Conservation (phyloP, 495 filamentous ascomycete genomes). For the Podospora conica region DNA sequence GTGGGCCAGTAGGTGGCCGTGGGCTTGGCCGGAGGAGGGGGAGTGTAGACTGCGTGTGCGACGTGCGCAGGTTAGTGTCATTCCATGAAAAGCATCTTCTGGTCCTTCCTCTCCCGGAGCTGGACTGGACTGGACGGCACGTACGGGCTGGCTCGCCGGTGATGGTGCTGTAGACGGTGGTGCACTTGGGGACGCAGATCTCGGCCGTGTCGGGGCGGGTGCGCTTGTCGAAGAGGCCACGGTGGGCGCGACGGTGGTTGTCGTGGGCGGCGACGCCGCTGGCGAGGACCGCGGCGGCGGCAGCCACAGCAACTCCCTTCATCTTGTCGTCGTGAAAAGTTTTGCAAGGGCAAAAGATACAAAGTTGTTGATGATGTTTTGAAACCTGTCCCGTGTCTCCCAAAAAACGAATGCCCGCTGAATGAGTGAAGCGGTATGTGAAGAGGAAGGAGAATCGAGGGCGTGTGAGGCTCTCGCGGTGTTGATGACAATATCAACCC, state of each 20-base stretch:
- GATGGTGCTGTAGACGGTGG: constrained; percentile 55
- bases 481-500: constrained; percentile 44
- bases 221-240: constrained; percentile 50
- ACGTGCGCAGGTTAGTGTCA: not conserved
- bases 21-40: constrained; percentile 34
- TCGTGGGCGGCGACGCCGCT: constrained; percentile 52
- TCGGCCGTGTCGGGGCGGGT: constrained; percentile 30
- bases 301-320: constrained; percentile 61
- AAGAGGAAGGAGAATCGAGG: constrained; percentile 40
- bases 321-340: constrained; percentile 37
- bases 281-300: constrained; percentile 60
- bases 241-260: constrained; percentile 56
- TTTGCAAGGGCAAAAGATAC: not conserved
- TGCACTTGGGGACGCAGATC: constrained; percentile 56
- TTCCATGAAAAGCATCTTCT: too few species aligned
- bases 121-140: constrained; percentile 23
- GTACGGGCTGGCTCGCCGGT: constrained; percentile 55
- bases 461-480: constrained; percentile 47
- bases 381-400: constrained; percentile 26
- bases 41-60: constrained; percentile 20
- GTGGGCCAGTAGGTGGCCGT: constrained; percentile 25
- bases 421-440: constrained; percentile 90
- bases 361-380: constrained; percentile 12
- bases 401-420: constrained; percentile 78
- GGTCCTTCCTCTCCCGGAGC: not conserved